Evolutionary conservation across 2,329 filamentous ascomycete genomes (phyloP), one percentile per base, ranked within the genome.

Genomic region (Sclerotinia nivalis): DNA sequence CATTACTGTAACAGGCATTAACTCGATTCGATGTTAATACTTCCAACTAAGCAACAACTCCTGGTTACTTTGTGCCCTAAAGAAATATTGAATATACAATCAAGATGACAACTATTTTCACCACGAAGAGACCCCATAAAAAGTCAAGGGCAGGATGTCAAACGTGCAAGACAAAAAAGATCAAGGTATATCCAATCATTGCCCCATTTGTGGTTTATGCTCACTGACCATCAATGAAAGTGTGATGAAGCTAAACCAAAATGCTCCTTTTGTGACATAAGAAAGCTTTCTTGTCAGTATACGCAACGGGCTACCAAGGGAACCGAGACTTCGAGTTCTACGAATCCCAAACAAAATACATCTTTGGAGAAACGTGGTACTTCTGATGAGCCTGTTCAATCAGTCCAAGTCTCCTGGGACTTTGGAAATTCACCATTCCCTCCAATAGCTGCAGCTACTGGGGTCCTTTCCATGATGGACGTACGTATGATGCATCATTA

Each of bases 91-190:
- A 31, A 22, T 22, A 40, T n/a, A n/a, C 22, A 50, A 43, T 56
- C 34, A n/a, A 52, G n/a, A 62, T 69, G 56, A 2, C 60, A 9
- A 52, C 43, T 28, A 69, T 73, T 25, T 77, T 76, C 68, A 71
- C 74, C 8, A 73, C 76, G 8, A 78, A 77, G 68, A 68, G 76
- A 66, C 73, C 76, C 25, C 77, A 78, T 66, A 77, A 75, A 67
- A 78, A 78, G 70, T 77, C 75, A 10, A 76, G 76, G 68, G 74
- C 68, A 18, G 77, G 77, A 8, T 78, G 77, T 66, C 69, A 69
- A 40, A 76, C 74, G 8, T 77, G 76, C 59, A 78, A 78, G 67
- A 58, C 72, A 18, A 76, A 73, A 68, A 77, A 76, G 72, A 74
- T 78, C 66, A 78, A 78, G 72, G 77, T 77, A 73, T 25, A 45